Conservation (phyloP, 208 protist genomes). For the Kentomonas sorsogonicus region DNA sequence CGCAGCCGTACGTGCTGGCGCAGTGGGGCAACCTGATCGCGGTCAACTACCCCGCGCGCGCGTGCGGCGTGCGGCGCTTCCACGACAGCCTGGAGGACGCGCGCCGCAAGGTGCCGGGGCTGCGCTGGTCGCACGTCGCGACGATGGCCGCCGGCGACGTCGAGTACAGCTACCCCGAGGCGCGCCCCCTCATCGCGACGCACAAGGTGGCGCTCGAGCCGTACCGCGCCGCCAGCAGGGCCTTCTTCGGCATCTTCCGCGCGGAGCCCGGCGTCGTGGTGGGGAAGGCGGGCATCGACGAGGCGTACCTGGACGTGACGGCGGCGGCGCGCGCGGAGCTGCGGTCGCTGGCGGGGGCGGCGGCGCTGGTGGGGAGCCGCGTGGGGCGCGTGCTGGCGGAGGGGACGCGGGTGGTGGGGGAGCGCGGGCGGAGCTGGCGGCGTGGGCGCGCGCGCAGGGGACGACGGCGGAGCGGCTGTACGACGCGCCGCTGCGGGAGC, state of each 20-base stretch:
- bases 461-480: constrained; percentile 46
- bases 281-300: constrained; percentile 78
- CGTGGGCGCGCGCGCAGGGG: constrained; percentile 36
- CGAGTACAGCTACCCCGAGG: constrained; percentile 40
- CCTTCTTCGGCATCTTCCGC: constrained; percentile 64
- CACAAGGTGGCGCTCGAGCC: constrained; percentile 84
- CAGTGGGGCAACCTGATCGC: constrained; percentile 84
- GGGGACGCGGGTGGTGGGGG: constrained; percentile 43
- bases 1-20: constrained; percentile 48
- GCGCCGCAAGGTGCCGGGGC: constrained; percentile 31
- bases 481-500: constrained; percentile 42
- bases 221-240: constrained; percentile 70
- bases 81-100: constrained; percentile 41
- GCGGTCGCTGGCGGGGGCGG: constrained; percentile 18
- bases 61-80: constrained; percentile 59
- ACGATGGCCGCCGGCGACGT: constrained; percentile 58
- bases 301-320: constrained; percentile 86
- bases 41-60: constrained; percentile 85
- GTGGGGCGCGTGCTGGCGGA: constrained; percentile 47
- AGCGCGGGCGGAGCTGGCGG: constrained; percentile 42
- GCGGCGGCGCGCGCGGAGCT: constrained; percentile 47
- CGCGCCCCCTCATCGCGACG: constrained; percentile 25
- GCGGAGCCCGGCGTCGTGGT: constrained; percentile 45
- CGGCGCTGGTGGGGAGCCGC: neutral
- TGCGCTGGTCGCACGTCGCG: constrained; percentile 32